Evolutionary conservation across 2,329 filamentous ascomycete species (phyloP).

Genomic region (Fusarium tanahbumbuense): DNA sequence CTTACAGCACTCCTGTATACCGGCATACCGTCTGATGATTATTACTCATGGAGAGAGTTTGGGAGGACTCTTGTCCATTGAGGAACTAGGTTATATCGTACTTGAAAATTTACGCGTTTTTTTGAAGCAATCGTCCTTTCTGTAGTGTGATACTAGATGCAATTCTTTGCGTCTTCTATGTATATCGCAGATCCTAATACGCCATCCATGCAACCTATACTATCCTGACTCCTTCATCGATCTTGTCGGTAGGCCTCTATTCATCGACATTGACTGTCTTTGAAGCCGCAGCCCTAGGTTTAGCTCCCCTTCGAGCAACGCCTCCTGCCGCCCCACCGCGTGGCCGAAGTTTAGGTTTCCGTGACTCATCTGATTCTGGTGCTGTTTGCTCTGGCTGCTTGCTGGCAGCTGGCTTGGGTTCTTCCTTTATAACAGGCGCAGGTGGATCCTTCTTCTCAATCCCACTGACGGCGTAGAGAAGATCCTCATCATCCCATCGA

Average conservation of each 20-base stretch:
- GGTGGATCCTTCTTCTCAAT: constrained; percentile 54
- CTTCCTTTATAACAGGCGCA: constrained; percentile 45
- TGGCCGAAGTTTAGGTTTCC: constrained; percentile 45
- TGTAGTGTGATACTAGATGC: not conserved
- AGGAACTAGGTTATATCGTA: constrained; percentile 36
- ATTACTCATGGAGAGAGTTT: constrained; percentile 30
- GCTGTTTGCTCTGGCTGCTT: constrained; percentile 28
- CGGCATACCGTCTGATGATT: constrained; percentile 34
- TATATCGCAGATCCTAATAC: constrained; percentile 25
- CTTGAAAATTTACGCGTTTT: constrained; percentile 40
- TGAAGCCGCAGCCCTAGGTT: constrained; percentile 42
- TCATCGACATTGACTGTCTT: constrained; percentile 29
- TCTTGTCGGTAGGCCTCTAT: not conserved
- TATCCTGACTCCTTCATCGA: not conserved
- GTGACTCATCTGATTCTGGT: constrained; percentile 43
- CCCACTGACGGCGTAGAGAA: constrained; percentile 60
- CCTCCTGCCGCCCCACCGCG: constrained; percentile 43
- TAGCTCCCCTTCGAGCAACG: constrained; percentile 46
- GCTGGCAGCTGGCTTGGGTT: constrained; percentile 42
- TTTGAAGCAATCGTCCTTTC: constrained; percentile 7
- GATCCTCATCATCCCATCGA: constrained; percentile 58
- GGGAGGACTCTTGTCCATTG: constrained; percentile 29
- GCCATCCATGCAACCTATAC: constrained; percentile 41
- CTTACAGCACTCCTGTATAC: constrained; percentile 33
- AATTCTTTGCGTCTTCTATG: constrained; percentile 4